Conservation (phyloP, 495 filamentous ascomycete species). For the Apodospora peruviana region DNA sequence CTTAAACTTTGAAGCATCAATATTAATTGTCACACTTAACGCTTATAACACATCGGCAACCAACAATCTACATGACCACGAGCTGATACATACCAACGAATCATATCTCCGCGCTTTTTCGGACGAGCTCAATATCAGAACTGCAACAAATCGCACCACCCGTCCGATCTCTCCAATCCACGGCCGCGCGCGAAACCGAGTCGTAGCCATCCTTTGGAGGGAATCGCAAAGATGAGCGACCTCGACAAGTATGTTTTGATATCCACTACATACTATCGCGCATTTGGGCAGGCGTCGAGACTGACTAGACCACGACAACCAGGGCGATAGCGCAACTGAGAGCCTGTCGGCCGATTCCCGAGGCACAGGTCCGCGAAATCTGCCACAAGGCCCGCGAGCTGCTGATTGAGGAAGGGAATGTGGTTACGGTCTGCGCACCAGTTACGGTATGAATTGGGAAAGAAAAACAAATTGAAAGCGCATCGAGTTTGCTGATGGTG, state of each 20-base stretch:
- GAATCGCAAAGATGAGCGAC: slow-evolving; percentile 20
- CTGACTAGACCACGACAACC: background rate
- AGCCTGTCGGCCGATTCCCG: slow-evolving; percentile 93
- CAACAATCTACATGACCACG: no score
- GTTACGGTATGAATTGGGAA: slow-evolving; percentile 66
- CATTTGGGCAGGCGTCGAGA: background rate
- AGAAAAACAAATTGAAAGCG: no score
- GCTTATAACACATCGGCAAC: no score
- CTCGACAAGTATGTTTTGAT: slow-evolving; percentile 22
- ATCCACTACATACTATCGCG: background rate
- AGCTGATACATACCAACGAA: no score
- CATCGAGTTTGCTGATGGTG: no score
- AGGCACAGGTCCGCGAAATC: slow-evolving; percentile 88
- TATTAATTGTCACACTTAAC: no score
- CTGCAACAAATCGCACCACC: no score
- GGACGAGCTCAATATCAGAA: no score
- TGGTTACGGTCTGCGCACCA: slow-evolving; percentile 90
- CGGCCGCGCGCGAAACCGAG: background rate
- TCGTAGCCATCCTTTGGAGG: background rate
- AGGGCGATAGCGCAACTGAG: slow-evolving; percentile 92
- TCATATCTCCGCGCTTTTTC: no score
- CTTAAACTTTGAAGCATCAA: no score
- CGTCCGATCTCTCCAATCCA: background rate
- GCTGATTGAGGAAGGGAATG: slow-evolving; percentile 95
- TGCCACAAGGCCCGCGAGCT: slow-evolving; percentile 97